These are phyloP conservation scores for Sclerotinia trifoliorum DNA, from an alignment of 2,329 filamentous ascomycete species.

Conservation along the genomic window DNA sequence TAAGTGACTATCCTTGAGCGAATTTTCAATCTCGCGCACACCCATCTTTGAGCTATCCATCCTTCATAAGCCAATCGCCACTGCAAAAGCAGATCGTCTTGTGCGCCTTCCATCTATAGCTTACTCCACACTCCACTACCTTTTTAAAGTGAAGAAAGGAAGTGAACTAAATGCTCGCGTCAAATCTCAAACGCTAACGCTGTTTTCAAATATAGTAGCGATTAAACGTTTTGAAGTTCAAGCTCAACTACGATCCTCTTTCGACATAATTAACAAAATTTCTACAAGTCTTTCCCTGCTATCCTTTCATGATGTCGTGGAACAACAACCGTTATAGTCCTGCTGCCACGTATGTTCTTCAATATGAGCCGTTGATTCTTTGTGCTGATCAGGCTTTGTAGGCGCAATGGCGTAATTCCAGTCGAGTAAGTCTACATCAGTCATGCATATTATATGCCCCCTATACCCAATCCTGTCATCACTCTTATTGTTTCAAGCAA, in stretches of 20 bases:
- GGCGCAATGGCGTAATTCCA: conserved; percentile 1
- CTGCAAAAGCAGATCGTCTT: background rate
- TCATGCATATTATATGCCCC: background rate
- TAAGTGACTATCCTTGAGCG: background rate
- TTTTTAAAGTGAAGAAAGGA: too few species aligned
- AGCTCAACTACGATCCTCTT: background rate
- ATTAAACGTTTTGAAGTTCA: background rate
- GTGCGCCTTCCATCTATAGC: too few species aligned
- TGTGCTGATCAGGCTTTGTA: background rate
- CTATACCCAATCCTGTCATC: background rate
- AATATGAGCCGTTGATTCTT: background rate
- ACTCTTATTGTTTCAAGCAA: background rate
- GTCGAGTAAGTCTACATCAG: background rate
- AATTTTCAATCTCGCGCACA: too few species aligned
- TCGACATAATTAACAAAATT: too few species aligned
- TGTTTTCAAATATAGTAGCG: background rate
- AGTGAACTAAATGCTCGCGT: background rate
- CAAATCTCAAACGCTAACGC: background rate
- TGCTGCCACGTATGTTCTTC: background rate
- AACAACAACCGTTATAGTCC: conserved; percentile 2
- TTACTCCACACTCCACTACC: background rate
- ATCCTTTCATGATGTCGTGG: background rate
- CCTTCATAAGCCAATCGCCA: background rate
- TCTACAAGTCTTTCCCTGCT: background rate
- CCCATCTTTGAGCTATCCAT: background rate